Percentiles rank a stretch among this genome's conserved stretches.
phyloP scores from a whole-genome alignment of 2,329 filamentous ascomycete species.

The Juglanconis sp. region DNA sequence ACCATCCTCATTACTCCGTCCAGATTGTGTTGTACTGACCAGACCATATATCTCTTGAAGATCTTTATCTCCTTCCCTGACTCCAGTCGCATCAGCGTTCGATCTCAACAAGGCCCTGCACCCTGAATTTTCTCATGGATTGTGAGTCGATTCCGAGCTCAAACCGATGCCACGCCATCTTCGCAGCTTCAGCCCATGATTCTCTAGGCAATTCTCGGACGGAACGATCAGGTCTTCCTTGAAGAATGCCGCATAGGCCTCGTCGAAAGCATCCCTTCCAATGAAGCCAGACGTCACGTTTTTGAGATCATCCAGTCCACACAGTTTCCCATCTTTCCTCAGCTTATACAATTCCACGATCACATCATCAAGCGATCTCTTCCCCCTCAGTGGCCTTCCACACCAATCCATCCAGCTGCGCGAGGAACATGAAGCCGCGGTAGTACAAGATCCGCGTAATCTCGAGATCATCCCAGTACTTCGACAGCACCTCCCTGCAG shows the following conservation, averaged over 20 bases:
- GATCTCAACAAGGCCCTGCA: slow-evolving; percentile 10
- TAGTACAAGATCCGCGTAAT: slow-evolving; percentile 11
- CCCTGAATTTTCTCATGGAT: slow-evolving; percentile 5
- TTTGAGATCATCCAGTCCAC: neutral
- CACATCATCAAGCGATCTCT: slow-evolving; percentile 14
- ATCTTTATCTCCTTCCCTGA: slow-evolving; percentile 13
- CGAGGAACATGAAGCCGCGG: slow-evolving; percentile 13
- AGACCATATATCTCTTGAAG: slow-evolving; percentile 8
- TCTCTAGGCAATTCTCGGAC: neutral
- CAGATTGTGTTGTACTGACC: slow-evolving; percentile 6
- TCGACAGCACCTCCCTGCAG: slow-evolving; percentile 2
- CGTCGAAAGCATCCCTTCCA: too few relatives aligned
- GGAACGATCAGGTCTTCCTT: too few relatives aligned
- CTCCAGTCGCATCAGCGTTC: slow-evolving; percentile 13
- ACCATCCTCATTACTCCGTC: slow-evolving; percentile 7
- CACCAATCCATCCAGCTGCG: slow-evolving; percentile 12
- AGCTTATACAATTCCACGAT: slow-evolving; percentile 15
- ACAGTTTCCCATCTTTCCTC: neutral
- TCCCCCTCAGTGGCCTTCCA: neutral
- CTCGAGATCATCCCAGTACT: slow-evolving; percentile 13
- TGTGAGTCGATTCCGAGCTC: slow-evolving; percentile 8
- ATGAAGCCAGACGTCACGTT: neutral
- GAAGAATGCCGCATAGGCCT: too few relatives aligned
- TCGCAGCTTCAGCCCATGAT: slow-evolving; percentile 7
- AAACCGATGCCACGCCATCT: slow-evolving; percentile 6